A percentile compares a stretch with the other conserved stretches of the same genome.
These are phyloP conservation scores for Phellinidium pouzarii DNA, from an alignment of 1,284 basidiomycete genomes.

Conservation along the genomic window DNA sequence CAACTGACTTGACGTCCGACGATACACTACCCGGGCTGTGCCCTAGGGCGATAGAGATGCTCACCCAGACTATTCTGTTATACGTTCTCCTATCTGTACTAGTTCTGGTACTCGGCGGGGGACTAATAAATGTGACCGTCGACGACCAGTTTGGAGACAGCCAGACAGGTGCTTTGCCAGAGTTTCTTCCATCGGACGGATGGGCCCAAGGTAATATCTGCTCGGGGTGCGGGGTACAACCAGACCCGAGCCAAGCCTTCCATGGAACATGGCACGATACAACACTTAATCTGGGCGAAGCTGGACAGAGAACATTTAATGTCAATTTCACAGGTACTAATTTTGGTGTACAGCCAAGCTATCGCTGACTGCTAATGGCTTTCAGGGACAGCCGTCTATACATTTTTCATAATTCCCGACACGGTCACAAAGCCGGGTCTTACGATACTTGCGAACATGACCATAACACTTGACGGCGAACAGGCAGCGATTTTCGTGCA, in stretches of 20 bases:
- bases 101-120: not conserved
- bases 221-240: constrained; percentile 23
- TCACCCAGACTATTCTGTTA: not conserved
- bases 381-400: constrained; percentile 4
- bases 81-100: not conserved
- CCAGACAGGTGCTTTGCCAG: constrained; percentile 25
- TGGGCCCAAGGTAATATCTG: constrained; percentile 28
- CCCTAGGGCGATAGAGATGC: not conserved
- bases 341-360: not conserved
- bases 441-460: constrained; percentile 1
- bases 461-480: constrained; percentile 2
- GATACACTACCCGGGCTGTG: not conserved
- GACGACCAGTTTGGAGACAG: constrained; percentile 37
- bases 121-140: constrained; percentile 32
- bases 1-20: not conserved
- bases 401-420: constrained; percentile 6
- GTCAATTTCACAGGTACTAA: constrained; percentile 3
- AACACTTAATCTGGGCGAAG: not conserved
- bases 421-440: not conserved
- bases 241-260: constrained; percentile 18
- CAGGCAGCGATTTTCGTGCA: constrained; percentile 3
- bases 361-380: not conserved
- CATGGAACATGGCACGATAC: constrained; percentile 5
- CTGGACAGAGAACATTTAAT: not conserved
- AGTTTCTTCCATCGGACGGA: constrained; percentile 25